phyloP scores from a whole-genome alignment of 2,329 filamentous ascomycete genomes.

The Aspergillus japonicus region DNA sequence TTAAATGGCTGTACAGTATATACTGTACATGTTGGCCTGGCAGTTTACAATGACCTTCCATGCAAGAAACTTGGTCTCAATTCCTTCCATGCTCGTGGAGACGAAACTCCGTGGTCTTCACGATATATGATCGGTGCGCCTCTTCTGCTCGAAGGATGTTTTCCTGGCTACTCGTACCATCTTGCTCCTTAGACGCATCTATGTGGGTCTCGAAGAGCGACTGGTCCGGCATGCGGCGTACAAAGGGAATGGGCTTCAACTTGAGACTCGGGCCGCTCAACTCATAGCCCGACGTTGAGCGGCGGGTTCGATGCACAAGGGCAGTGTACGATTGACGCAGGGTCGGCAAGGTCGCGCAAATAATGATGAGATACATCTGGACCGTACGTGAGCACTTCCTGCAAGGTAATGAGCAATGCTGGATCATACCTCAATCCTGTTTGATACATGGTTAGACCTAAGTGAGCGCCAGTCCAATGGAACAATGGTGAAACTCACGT shows the following conservation, averaged over 20 bases:
- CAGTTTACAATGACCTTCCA: no score
- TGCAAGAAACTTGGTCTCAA: no score
- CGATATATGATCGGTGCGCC: not conserved
- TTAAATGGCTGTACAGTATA: no score
- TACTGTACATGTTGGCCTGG: no score
- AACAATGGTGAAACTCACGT: no score
- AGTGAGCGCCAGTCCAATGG: no score
- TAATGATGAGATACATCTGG: conserved; percentile 16
- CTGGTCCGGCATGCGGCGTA: conserved; percentile 1
- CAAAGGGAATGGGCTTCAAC: not conserved
- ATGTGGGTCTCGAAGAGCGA: conserved; percentile 11
- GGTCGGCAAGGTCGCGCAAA: conserved; percentile 13
- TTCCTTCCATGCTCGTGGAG: not conserved
- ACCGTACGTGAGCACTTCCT: not conserved
- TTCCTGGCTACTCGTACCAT: conserved; percentile 3
- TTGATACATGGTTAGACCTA: no score
- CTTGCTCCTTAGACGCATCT: not conserved
- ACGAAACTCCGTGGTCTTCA: conserved; percentile 8
- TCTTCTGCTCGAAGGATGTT: not conserved
- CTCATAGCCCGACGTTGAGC: not conserved
- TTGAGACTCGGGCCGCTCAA: not conserved
- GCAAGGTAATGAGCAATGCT: no score
- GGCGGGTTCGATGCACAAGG: conserved; percentile 3
- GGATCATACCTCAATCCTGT: no score
- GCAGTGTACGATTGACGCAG: conserved; percentile 10